Base-by-base conservation (phyloP, 1,284 basidiomycete genomes). In the Trichosporon ovoides region DNA sequence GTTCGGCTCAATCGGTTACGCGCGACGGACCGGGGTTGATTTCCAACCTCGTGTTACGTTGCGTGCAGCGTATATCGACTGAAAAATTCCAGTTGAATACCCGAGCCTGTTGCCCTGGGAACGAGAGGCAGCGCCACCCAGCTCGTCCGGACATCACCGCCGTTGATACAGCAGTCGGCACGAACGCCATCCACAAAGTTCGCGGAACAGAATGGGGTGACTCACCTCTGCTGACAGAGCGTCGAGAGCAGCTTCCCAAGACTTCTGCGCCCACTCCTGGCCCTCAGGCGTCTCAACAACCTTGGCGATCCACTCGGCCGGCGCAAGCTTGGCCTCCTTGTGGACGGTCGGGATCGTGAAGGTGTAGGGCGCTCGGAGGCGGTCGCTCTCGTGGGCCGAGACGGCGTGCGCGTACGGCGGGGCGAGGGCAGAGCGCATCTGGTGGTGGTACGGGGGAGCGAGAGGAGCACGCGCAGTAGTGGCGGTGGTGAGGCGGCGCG, bases 381-480 rank as follows among this genome's bases (percentile, higher is more conserved):
- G 56, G 57, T 43, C 52, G 43, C 14, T 31, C 36, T 53, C 28
- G 33, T 49, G 33, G 19, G 52, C 50, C 48, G 48, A 24, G 37
- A 50, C 28, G 46, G 51, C 38, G 53, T 63, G 58, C 28, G 59
- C 52, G 58, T 63, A 63, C 3, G 61, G 61, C 5, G 61, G 56
- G 2, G 61, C 58, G 31, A 63, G 56, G 38, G 58, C 38, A 4
- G 56, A 50, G 38, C 61, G 61, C 34, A 55, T 31, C 28, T 31
- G 18, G 58, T 63, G 61, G 51, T 36, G 37, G 58, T 63, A 63
- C 9, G 61, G 58, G 11, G 61, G 58, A 5, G 61, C 61, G 18
- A 63, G 56, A 20, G 61, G 61, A 2, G 61, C 59, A 36, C 61
- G 61, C 31, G 37, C 37, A 12, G 56, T 52, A 19, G 56, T 37